These are phyloP conservation scores for Biscogniauxia sp. DNA, from an alignment of 2,329 filamentous ascomycete species.

Conservation along the genomic window DNA sequence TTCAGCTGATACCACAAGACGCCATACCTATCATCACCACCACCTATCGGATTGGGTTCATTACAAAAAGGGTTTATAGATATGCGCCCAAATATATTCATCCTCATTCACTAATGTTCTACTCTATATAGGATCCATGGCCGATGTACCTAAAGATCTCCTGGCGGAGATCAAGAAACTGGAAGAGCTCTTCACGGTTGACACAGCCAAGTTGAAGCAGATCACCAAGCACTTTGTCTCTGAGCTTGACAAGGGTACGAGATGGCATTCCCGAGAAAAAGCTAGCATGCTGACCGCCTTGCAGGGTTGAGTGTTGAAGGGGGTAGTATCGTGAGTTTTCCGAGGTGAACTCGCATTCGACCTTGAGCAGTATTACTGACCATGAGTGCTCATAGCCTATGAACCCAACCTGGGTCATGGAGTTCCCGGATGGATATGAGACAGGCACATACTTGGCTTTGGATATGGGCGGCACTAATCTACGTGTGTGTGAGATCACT, in stretches of 20 bases:
- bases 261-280: conserved; percentile 1
- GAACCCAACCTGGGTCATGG: conserved; percentile 97
- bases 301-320: conserved; percentile 80
- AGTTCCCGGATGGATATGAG: conserved; percentile 81
- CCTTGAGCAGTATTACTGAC: conserved; percentile 8
- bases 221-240: conserved; percentile 87
- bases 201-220: conserved; percentile 76
- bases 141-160: conserved; percentile 84
- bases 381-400: conserved; percentile 63
- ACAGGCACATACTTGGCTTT: conserved; percentile 84
- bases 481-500: conserved; percentile 91
- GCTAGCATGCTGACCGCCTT: conserved; percentile 5
- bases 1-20: conserved; percentile 9
- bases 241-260: conserved; percentile 78
- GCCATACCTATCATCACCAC: conserved; percentile 22
- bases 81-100: not conserved
- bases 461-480: conserved; percentile 95
- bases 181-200: conserved; percentile 80
- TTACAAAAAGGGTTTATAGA: not conserved
- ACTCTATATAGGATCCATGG: conserved; percentile 69
- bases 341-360: not conserved
- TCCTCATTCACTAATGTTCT: not conserved
- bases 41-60: not conserved
- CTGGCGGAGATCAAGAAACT: conserved; percentile 75
- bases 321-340: conserved; percentile 77